Evolutionary conservation across 768 basidiomycete genomes (phyloP), one percentile per base, ranked within the genome.

Genomic region (Dentipellis sp.): DNA sequence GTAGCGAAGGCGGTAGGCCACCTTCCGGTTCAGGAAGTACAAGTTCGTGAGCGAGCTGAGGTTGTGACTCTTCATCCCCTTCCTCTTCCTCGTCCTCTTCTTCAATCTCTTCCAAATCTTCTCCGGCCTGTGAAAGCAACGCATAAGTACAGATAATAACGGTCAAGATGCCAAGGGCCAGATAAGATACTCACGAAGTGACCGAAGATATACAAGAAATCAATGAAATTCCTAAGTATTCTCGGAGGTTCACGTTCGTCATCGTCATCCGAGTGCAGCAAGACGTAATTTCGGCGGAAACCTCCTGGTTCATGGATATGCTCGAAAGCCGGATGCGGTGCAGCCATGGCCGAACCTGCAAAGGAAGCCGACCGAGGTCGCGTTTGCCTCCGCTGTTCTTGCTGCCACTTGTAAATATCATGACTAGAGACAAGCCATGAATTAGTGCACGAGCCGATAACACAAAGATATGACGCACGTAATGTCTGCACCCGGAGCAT

Each of bases 221-320:
- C 94, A 58, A 97, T 88, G 59, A 95, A 94, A 65, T 91, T 94
- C 64, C 86, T 86, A 34, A 80, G 68, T 58, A 92, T 75, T 50
- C 82, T 80, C 12, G 70, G 77, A n/a, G 63, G 56, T 19, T 66
- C 61, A 19, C 70, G 66, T 1, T 73, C 72, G 58, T 86, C 84
- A 42, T 79, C 80, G 16, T 69, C 65, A 9, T 82, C 83, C 57
- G 84, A 80, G 58, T 87, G 82, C 55, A 88, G 69, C 34, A 86
- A 72, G 8, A 97, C 75, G 68, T 91, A 97, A 68, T 94, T 91
- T 53, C 94, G 78, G 62, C 94, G 78, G 71, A 97, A 97, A 1
- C 94, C 94, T 55, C 94, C 94, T 0, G 94, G 95, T 66, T 95
- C 91, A 59, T 92, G 91, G 53, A 98, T 93, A 63, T 94, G 91